These are phyloP conservation scores for Brassica carinata DNA, from an alignment of 345 rosid species.

Conservation along the genomic window DNA sequence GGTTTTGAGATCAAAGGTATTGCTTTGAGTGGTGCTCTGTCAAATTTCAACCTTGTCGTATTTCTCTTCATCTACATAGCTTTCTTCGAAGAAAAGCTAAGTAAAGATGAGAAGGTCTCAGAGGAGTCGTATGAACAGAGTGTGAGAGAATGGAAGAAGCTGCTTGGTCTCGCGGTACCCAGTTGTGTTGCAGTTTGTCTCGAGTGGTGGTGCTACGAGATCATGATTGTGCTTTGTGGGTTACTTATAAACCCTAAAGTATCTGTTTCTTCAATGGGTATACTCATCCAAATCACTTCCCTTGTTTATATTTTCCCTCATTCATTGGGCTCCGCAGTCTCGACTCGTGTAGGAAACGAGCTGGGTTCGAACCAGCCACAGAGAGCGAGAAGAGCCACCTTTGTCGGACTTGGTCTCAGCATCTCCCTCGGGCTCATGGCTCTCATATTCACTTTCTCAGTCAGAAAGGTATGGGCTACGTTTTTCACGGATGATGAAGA, in stretches of 20 bases:
- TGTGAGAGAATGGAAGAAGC: neutral
- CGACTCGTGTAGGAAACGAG: neutral
- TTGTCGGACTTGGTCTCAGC: neutral
- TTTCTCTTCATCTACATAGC: neutral
- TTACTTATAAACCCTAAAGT: neutral
- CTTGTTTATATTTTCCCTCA: neutral
- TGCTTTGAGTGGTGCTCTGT: constrained; percentile 72
- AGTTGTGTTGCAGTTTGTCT: neutral
- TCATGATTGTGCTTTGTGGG: neutral
- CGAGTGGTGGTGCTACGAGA: neutral
- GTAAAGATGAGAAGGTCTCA: neutral
- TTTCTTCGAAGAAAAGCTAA: neutral
- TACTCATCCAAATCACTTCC: neutral
- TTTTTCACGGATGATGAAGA: neutral
- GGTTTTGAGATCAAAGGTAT: constrained; percentile 66
- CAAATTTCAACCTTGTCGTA: constrained; percentile 64
- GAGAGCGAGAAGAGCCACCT: neutral
- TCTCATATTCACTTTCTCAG: neutral
- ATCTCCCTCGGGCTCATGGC: neutral
- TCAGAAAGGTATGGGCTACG: neutral
- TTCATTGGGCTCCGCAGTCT: neutral
- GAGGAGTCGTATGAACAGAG: neutral
- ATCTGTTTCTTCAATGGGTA: neutral
- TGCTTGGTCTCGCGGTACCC: neutral
- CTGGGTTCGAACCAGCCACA: neutral